Evolutionary conservation across 202 grass and related monocot genomes (phyloP).

Genomic region (Panicum virgatum): DNA sequence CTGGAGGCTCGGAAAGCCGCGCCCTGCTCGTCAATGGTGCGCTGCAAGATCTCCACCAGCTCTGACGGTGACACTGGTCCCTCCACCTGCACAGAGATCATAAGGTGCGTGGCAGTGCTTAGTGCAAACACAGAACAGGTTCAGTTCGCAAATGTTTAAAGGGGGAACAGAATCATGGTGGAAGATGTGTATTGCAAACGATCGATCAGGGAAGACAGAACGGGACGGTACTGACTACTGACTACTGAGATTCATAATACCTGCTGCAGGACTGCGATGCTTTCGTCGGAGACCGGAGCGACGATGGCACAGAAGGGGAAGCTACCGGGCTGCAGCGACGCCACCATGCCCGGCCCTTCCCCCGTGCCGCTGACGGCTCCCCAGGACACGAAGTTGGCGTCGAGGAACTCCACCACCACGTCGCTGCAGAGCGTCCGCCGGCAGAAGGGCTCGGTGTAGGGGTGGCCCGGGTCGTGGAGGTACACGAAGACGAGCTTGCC

Average conservation of each 20-base stretch:
- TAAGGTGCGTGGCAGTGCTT: neutral
- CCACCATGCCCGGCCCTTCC: conserved; percentile 47
- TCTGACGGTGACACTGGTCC: conserved; percentile 66
- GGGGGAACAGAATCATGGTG: too few relatives aligned
- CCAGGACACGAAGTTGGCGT: conserved; percentile 72
- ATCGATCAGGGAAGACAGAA: too few relatives aligned
- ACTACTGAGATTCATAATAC: conserved; percentile 38
- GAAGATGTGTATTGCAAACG: too few relatives aligned
- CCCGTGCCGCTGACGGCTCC: conserved; percentile 47
- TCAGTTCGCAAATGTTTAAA: neutral
- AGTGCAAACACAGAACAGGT: neutral
- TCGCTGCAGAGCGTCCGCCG: conserved; percentile 62
- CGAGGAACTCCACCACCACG: conserved; percentile 72
- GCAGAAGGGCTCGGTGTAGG: conserved; percentile 60
- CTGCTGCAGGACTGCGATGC: conserved; percentile 59
- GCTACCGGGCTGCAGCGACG: conserved; percentile 47
- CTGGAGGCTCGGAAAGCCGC: conserved; percentile 32
- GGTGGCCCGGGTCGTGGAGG: conserved; percentile 58
- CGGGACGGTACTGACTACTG: neutral
- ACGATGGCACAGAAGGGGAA: conserved; percentile 77
- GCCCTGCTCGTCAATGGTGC: conserved; percentile 67
- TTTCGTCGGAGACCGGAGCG: conserved; percentile 46
- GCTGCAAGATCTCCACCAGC: conserved; percentile 70
- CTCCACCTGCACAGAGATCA: conserved; percentile 44
- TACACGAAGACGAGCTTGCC: conserved; percentile 67